phyloP scores from a whole-genome alignment of 176 grass and related monocot species.

The Tillandsia fasciculata region DNA sequence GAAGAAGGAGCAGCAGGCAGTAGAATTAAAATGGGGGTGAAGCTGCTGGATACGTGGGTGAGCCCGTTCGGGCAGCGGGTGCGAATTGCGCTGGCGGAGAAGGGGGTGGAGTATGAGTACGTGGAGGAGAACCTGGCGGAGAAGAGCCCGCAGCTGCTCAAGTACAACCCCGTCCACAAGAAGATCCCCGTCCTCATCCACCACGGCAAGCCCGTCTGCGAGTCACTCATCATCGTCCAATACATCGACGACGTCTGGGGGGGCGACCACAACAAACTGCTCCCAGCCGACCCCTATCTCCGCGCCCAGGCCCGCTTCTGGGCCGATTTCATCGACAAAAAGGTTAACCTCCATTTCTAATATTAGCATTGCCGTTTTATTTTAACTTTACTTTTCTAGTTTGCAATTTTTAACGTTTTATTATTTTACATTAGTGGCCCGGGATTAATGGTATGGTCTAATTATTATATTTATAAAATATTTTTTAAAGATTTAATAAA shows the following conservation, averaged over 20 bases:
- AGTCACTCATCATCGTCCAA: conserved; percentile 50
- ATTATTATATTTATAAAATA: too few species aligned
- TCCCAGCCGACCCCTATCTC: conserved; percentile 34
- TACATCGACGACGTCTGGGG: conserved; percentile 52
- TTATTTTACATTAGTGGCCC: too few species aligned
- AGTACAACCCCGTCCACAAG: conserved; percentile 61
- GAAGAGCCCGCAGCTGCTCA: conserved; percentile 52
- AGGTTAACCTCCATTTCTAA: conserved; percentile 9
- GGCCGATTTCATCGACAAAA: conserved; percentile 42
- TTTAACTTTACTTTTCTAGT: too few species aligned
- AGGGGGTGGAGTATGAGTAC: conserved; percentile 66
- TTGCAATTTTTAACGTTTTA: too few species aligned
- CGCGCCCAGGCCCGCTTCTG: conserved; percentile 48
- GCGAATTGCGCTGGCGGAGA: conserved; percentile 42
- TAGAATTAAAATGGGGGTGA: conserved; percentile 20
- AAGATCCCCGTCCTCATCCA: conserved; percentile 54
- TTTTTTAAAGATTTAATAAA: too few species aligned
- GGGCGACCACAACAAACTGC: conserved; percentile 4
- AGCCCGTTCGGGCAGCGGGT: conserved; percentile 53
- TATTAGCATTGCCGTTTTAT: too few species aligned
- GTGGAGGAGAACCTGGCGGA: conserved; percentile 33
- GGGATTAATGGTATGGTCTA: too few species aligned
- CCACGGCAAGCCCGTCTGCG: conserved; percentile 38
- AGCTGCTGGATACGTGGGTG: conserved; percentile 47
- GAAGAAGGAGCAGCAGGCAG: conserved; percentile 6